Conservation (phyloP, 202 grass and related monocot species). For the Panicum virgatum region DNA sequence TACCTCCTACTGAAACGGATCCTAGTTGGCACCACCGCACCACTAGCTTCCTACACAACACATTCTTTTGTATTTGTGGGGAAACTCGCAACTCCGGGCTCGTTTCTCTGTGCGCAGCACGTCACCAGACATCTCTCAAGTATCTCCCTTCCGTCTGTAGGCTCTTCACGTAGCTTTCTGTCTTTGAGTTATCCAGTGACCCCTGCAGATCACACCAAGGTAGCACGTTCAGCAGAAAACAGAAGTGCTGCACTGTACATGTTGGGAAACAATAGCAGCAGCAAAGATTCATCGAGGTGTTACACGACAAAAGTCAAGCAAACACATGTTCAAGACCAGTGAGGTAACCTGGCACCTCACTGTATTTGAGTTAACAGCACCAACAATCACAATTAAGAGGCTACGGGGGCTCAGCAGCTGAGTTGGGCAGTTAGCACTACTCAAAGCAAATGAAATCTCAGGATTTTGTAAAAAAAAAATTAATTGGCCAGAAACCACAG, state of each 20-base stretch:
- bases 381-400: neutral
- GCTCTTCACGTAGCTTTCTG: conserved; percentile 59
- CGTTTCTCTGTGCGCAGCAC: neutral
- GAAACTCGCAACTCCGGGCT: too few species aligned
- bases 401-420: neutral
- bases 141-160: conserved; percentile 68
- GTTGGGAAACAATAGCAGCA: neutral
- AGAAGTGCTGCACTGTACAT: neutral
- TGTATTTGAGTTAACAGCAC: neutral
- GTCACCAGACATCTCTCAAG: conserved; percentile 66
- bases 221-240: neutral
- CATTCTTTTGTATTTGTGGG: conserved; percentile 1
- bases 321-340: neutral
- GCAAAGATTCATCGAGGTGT: neutral
- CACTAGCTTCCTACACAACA: neutral
- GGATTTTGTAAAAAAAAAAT: neutral
- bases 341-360: neutral
- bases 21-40: neutral
- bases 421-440: neutral
- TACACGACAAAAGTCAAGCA: neutral
- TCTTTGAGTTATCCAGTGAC: conserved; percentile 49
- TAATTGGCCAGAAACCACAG: neutral
- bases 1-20: neutral
- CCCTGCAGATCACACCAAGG: conserved; percentile 36
- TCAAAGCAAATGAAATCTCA: neutral